Conservation (phyloP, 2,329 filamentous ascomycete genomes). For the Camptophora hylomeconis region DNA sequence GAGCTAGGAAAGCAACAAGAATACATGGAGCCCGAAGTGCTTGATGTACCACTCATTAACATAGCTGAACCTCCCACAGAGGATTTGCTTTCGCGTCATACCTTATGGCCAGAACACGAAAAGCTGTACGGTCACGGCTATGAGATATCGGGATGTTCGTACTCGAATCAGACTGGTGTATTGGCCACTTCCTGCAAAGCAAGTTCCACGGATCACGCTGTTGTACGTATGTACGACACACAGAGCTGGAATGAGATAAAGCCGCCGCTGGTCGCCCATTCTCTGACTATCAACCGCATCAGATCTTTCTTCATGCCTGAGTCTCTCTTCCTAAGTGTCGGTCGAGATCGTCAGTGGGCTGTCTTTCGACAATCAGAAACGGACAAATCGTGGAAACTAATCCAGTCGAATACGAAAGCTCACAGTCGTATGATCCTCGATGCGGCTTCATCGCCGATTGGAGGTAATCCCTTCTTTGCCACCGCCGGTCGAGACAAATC, state of each 20-base stretch:
- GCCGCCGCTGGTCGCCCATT: conserved; percentile 72
- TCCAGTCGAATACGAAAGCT: conserved; percentile 63
- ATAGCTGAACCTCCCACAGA: conserved; percentile 69
- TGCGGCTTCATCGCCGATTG: conserved; percentile 60
- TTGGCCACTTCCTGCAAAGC: conserved; percentile 90
- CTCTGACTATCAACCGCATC: conserved; percentile 71
- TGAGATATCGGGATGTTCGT: conserved; percentile 79
- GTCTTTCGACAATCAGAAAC: conserved; percentile 49
- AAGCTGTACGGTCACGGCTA: conserved; percentile 98
- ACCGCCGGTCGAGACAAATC: conserved; percentile 85
- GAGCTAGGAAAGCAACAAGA: conserved; percentile 21
- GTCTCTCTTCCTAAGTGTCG: conserved; percentile 67
- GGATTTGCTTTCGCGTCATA: conserved; percentile 77
- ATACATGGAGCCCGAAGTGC: conserved; percentile 42
- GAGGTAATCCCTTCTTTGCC: conserved; percentile 47
- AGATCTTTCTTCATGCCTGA: conserved; percentile 63
- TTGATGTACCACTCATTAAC: conserved; percentile 36
- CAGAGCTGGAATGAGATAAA: conserved; percentile 74
- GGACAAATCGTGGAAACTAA: conserved; percentile 40
- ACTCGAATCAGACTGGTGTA: conserved; percentile 58
- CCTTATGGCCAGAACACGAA: conserved; percentile 89
- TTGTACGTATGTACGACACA: conserved; percentile 84
- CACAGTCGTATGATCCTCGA: conserved; percentile 89
- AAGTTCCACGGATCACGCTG: conserved; percentile 83
- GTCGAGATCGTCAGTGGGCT: conserved; percentile 82